Evolutionary conservation across 192 early-diverging fungal species (phyloP).

Genomic region (Allomyces arbusculus): DNA sequence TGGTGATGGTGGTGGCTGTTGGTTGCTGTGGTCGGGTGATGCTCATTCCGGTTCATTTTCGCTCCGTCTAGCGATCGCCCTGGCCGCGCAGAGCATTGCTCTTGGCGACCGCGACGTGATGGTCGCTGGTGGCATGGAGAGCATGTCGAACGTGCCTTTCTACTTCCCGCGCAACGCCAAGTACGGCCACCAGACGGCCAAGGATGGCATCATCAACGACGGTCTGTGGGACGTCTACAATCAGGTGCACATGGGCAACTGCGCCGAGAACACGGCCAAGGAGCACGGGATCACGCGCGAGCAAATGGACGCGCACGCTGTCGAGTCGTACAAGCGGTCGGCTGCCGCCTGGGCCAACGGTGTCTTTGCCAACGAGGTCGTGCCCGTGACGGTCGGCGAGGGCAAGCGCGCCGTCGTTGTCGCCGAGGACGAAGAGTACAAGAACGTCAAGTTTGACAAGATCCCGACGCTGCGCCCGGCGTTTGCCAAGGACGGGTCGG

Average conservation of each 20-base stretch:
- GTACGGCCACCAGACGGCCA: conserved; percentile 63
- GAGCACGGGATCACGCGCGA: conserved; percentile 73
- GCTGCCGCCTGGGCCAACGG: conserved; percentile 71
- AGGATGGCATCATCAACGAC: conserved; percentile 83
- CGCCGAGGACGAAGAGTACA: conserved; percentile 81
- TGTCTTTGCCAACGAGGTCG: conserved; percentile 60
- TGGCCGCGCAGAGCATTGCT: conserved; percentile 68
- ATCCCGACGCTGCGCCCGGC: conserved; percentile 47
- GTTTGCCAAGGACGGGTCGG: conserved; percentile 76
- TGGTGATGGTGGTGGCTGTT: too few relatives aligned
- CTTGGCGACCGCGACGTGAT: conserved; percentile 58
- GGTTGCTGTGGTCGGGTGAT: too few relatives aligned
- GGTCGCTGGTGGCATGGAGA: conserved; percentile 89
- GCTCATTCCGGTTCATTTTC: too few relatives aligned
- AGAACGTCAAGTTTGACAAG: conserved; percentile 82
- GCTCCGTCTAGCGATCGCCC: conserved; percentile 35
- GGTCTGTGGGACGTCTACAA: conserved; percentile 95
- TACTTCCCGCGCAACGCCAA: conserved; percentile 37
- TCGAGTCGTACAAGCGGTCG: conserved; percentile 66
- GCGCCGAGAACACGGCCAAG: conserved; percentile 69
- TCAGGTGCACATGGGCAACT: conserved; percentile 55
- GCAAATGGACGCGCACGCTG: conserved; percentile 71
- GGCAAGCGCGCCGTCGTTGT: conserved; percentile 64
- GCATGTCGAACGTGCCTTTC: conserved; percentile 83
- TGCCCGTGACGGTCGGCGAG: conserved; percentile 61